phyloP scores from a whole-genome alignment of 805 yeast genomes.

The Saturnispora hagleri region DNA sequence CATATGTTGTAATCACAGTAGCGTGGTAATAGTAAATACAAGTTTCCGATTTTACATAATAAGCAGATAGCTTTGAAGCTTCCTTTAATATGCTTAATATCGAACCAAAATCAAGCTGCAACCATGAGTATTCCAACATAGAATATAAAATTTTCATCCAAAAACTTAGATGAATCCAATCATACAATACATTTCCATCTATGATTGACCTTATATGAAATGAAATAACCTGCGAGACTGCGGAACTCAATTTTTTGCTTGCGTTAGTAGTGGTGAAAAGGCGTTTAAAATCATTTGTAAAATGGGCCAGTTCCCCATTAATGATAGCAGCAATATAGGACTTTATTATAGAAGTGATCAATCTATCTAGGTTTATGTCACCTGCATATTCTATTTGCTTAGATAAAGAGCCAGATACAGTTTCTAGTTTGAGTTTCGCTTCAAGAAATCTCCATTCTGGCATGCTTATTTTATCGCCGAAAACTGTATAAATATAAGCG shows the following conservation, averaged over 20 bases:
- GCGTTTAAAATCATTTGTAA: not conserved
- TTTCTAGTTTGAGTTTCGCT: slow-evolving; percentile 8
- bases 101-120: slow-evolving; percentile 15
- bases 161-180: slow-evolving; percentile 22
- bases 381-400: slow-evolving; percentile 18
- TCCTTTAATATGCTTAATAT: slow-evolving; percentile 14
- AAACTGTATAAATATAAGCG: slow-evolving; percentile 21
- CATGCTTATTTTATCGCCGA: slow-evolving; percentile 10
- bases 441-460: slow-evolving; percentile 18
- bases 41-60: not conserved
- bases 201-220: slow-evolving; percentile 15
- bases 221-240: slow-evolving; percentile 12
- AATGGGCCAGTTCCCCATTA: not conserved
- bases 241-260: not conserved
- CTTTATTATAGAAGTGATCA: not conserved
- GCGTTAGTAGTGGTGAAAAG: not conserved
- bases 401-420: slow-evolving; percentile 11
- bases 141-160: slow-evolving; percentile 18
- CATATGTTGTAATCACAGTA: slow-evolving; percentile 14
- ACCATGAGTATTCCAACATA: slow-evolving; percentile 6
- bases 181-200: slow-evolving; percentile 2
- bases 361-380: slow-evolving; percentile 15
- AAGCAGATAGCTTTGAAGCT: slow-evolving; percentile 9
- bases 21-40: slow-evolving; percentile 10
- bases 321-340: slow-evolving; percentile 2